Evolutionary conservation across 2,329 filamentous ascomycete species (phyloP).

Genomic region (Aspergillus japonicus): DNA sequence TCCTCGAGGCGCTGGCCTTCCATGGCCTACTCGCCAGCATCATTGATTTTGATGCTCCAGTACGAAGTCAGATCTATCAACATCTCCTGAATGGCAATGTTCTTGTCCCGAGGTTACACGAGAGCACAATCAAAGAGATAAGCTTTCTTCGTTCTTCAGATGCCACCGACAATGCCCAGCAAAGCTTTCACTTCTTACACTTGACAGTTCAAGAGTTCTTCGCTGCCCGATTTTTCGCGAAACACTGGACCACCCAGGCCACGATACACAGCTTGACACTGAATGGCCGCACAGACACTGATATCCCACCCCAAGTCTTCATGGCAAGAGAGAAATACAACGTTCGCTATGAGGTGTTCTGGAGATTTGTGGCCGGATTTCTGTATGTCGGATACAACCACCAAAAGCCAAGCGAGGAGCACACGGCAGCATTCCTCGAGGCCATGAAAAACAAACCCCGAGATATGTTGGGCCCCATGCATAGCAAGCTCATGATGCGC

Average conservation of each 20-base stretch:
- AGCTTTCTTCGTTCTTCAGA: conserved; percentile 33
- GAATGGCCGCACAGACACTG: not conserved
- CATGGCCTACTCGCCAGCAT: no score
- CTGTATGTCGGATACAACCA: conserved; percentile 15
- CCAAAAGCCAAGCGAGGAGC: no score
- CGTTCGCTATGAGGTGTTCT: conserved; percentile 42
- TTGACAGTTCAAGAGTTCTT: conserved; percentile 48
- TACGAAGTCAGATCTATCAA: no score
- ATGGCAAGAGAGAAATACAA: conserved; percentile 41
- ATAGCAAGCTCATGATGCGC: no score
- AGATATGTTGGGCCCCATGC: no score
- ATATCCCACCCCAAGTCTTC: conserved; percentile 21
- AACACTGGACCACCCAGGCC: conserved; percentile 26
- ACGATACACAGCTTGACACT: not conserved
- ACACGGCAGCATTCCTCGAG: no score
- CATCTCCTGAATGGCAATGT: no score
- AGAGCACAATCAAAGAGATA: not conserved
- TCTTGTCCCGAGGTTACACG: no score
- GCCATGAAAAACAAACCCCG: no score
- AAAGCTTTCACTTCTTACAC: conserved; percentile 41
- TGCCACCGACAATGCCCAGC: conserved; percentile 24
- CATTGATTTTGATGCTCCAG: no score
- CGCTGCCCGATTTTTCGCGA: conserved; percentile 42
- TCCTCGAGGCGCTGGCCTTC: no score
- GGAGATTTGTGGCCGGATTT: conserved; percentile 47